Base-by-base conservation (phyloP, 495 filamentous ascomycete genomes). In the Chaetomium cochliodes region DNA sequence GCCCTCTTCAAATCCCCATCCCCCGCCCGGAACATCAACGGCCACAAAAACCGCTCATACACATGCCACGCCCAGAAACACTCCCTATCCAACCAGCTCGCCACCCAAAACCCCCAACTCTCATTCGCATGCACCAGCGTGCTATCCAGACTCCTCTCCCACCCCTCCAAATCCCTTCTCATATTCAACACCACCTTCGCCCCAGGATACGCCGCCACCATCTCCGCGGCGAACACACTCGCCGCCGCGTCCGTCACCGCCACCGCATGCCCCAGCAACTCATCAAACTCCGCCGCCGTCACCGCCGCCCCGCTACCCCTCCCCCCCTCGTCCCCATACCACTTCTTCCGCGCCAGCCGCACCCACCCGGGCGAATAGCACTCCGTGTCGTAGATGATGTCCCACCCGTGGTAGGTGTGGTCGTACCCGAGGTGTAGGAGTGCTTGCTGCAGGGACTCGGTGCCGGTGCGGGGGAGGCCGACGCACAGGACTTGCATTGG, bases 351-450 rank as follows among this genome's bases (percentile, higher is more conserved):
- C 1, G 63, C 63, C 16, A 77, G 60, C 28, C 16, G 28, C 11
- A 67, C 67, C 72, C 71, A 89, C 74, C 86, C 84, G 2, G 82
- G 70, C 51, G 81, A 83, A 68, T 87, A 84, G 0, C 79, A 81
- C 8, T 83, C 82, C 69, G 86, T 82, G 73, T 87, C 84, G 60
- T 88, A 79, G 60, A 81, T 80, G 60, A 83, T 81, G 60, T 83
- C 84, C 67, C 86, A 87, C 78, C 87, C 87, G 77, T 90, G 86
- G 79, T 88, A 88, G 66, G 80, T 84, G 73, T 86, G 81, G 62
- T 79, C 69, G 74, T 86, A 88, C 28, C 86, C 86, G 22, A 90
- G 80, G 42, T 81, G 76, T 60, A 84, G 77, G 13, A 90, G 76
- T 16, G 85, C 87, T 58, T 81, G 82, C 56, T 83, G 82, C 22